Conservation (phyloP, 345 rosid species). For the Syzygium oleosum region DNA sequence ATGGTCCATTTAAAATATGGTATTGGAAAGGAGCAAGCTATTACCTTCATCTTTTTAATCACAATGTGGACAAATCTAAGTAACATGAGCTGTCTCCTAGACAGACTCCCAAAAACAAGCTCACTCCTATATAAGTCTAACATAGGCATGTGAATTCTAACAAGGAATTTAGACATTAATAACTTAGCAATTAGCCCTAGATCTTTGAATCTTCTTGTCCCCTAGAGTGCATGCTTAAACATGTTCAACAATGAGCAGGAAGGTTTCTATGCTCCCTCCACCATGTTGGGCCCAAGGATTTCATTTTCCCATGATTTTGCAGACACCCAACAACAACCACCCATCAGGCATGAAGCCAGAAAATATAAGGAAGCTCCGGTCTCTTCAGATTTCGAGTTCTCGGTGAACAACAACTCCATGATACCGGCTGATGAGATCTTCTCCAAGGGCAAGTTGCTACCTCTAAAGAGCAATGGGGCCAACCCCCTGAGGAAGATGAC, state of each 20-base stretch:
- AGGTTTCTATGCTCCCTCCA: conserved; percentile 8
- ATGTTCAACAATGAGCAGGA: conserved; percentile 40
- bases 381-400: conserved; percentile 74
- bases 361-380: conserved; percentile 80
- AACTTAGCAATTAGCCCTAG: not conserved
- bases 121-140: conserved; percentile 18
- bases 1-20: not conserved
- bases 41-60: conserved; percentile 7
- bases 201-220: conserved; percentile 7
- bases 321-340: conserved; percentile 22
- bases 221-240: conserved; percentile 18
- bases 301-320: conserved; percentile 85
- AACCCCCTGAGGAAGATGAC: conserved; percentile 41
- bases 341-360: conserved; percentile 15
- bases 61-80: conserved; percentile 40
- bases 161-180: not conserved
- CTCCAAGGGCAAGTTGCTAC: conserved; percentile 64
- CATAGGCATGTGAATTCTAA: conserved; percentile 25
- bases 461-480: conserved; percentile 33
- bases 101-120: conserved; percentile 15
- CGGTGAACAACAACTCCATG: conserved; percentile 39
- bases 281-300: conserved; percentile 65
- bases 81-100: conserved; percentile 52
- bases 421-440: conserved; percentile 76
- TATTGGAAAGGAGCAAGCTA: conserved; percentile 2